Conservation (phyloP, 1,284 basidiomycete genomes). For the Irpex sp. region DNA sequence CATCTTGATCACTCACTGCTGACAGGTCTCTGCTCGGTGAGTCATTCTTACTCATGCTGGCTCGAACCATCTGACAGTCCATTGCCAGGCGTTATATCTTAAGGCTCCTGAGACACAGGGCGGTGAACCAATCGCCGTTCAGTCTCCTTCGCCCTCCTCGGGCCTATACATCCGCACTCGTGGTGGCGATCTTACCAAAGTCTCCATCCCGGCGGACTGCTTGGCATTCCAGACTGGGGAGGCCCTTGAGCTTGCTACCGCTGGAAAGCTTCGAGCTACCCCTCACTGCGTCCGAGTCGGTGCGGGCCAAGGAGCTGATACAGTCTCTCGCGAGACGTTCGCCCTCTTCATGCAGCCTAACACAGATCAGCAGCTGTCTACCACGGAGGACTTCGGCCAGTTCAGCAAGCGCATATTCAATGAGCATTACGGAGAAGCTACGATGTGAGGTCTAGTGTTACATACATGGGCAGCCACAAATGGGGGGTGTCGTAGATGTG, state of each 20-base stretch:
- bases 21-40: constrained; percentile 84
- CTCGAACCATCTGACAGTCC: constrained; percentile 25
- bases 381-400: constrained; percentile 76
- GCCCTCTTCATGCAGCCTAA: constrained; percentile 94
- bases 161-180: constrained; percentile 90
- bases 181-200: constrained; percentile 71
- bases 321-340: constrained; percentile 79
- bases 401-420: constrained; percentile 84
- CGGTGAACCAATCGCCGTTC: constrained; percentile 44
- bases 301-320: constrained; percentile 34
- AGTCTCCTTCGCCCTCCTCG: constrained; percentile 68
- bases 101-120: constrained; percentile 30
- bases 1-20: constrained; percentile 85
- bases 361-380: constrained; percentile 69
- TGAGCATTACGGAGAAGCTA: constrained; percentile 61
- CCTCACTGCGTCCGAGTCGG: constrained; percentile 88
- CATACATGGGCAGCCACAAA: not conserved
- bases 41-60: constrained; percentile 17
- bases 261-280: constrained; percentile 74
- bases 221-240: constrained; percentile 94
- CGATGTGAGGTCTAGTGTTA: constrained; percentile 19
- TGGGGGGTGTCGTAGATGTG: not conserved
- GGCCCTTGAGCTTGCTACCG: constrained; percentile 84
- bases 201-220: constrained; percentile 77
- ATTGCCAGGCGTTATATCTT: constrained; percentile 78